These are phyloP conservation scores for Pichia norvegensis DNA, from an alignment of 1,139 yeast species.

Conservation along the genomic window DNA sequence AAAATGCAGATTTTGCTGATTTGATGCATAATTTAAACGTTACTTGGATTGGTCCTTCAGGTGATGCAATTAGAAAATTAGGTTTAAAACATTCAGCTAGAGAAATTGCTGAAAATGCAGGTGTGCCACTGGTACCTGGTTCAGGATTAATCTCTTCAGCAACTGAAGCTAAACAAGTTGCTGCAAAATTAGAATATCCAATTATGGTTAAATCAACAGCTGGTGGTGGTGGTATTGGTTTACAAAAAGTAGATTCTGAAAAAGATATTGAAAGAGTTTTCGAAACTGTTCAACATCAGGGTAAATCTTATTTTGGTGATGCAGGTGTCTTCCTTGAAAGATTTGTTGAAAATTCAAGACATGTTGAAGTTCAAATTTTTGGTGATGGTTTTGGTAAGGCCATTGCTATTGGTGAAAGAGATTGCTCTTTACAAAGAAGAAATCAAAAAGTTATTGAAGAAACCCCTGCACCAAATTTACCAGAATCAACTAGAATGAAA, in stretches of 20 bases:
- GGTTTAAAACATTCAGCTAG: slow-evolving; percentile 96
- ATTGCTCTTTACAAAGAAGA: slow-evolving; percentile 94
- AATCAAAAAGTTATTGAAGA: slow-evolving; percentile 95
- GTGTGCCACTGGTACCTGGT: slow-evolving; percentile 94
- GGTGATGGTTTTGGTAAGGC: slow-evolving; percentile 94
- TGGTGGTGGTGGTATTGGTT: slow-evolving; percentile 98
- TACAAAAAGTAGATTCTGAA: slow-evolving; percentile 82
- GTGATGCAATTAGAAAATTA: slow-evolving; percentile 80
- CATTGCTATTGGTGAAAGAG: slow-evolving; percentile 92
- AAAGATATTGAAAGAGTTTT: slow-evolving; percentile 76
- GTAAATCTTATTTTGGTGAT: slow-evolving; percentile 86
- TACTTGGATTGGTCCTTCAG: slow-evolving; percentile 91
- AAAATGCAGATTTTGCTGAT: slow-evolving; percentile 93
- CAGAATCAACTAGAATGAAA: slow-evolving; percentile 61
- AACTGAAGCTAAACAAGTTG: slow-evolving; percentile 67
- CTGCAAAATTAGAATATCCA: slow-evolving; percentile 78
- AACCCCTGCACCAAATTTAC: slow-evolving; percentile 93
- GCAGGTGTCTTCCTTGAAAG: slow-evolving; percentile 91
- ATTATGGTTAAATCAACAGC: slow-evolving; percentile 96
- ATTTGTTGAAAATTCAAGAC: slow-evolving; percentile 89
- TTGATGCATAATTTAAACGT: slow-evolving; percentile 76
- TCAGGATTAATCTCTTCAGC: slow-evolving; percentile 68
- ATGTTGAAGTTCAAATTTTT: slow-evolving; percentile 92
- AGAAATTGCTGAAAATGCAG: slow-evolving; percentile 79
- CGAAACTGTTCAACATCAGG: slow-evolving; percentile 88